Conservation (phyloP, 2,329 filamentous ascomycete species). For the Xylariaceae sp. region DNA sequence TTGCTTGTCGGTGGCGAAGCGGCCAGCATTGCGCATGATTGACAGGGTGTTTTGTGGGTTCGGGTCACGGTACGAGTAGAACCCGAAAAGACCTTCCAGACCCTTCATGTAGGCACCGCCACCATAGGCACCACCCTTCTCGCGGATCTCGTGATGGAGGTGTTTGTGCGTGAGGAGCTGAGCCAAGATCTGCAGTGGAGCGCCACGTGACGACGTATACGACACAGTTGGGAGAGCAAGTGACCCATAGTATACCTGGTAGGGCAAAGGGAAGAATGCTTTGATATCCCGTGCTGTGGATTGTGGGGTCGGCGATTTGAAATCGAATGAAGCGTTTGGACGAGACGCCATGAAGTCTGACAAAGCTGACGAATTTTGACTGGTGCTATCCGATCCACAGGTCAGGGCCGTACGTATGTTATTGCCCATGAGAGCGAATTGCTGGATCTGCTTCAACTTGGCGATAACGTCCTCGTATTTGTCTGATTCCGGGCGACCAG, state of each 20-base stretch:
- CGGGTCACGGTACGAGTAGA: slow-evolving; percentile 95
- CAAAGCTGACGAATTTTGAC: slow-evolving; percentile 66
- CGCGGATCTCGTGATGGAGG: slow-evolving; percentile 93
- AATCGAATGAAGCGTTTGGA: slow-evolving; percentile 39
- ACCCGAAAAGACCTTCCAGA: slow-evolving; percentile 81
- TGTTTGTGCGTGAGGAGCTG: slow-evolving; percentile 95
- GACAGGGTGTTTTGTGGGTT: slow-evolving; percentile 85
- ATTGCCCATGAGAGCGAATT: slow-evolving; percentile 65
- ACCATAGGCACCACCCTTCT: slow-evolving; percentile 95
- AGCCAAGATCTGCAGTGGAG: slow-evolving; percentile 80
- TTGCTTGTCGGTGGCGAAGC: slow-evolving; percentile 74
- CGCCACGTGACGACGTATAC: slow-evolving; percentile 70
- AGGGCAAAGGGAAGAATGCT: slow-evolving; percentile 89
- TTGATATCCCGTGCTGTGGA: slow-evolving; percentile 57
- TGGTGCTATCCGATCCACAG: slow-evolving; percentile 71
- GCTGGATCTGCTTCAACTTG: slow-evolving; percentile 83
- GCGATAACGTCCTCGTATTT: slow-evolving; percentile 69
- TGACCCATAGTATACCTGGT: slow-evolving; percentile 94
- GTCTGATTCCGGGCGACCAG: slow-evolving; percentile 65
- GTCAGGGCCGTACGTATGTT: slow-evolving; percentile 78
- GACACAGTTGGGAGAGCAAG: slow-evolving; percentile 78
- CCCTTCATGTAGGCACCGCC: slow-evolving; percentile 80
- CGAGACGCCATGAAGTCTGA: slow-evolving; percentile 63
- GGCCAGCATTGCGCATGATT: slow-evolving; percentile 78
- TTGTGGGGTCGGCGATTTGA: slow-evolving; percentile 35